Evolutionary conservation across 2,329 filamentous ascomycete species (phyloP), one percentile per base, ranked within the genome.

Genomic region (Colletotrichum costaricense): DNA sequence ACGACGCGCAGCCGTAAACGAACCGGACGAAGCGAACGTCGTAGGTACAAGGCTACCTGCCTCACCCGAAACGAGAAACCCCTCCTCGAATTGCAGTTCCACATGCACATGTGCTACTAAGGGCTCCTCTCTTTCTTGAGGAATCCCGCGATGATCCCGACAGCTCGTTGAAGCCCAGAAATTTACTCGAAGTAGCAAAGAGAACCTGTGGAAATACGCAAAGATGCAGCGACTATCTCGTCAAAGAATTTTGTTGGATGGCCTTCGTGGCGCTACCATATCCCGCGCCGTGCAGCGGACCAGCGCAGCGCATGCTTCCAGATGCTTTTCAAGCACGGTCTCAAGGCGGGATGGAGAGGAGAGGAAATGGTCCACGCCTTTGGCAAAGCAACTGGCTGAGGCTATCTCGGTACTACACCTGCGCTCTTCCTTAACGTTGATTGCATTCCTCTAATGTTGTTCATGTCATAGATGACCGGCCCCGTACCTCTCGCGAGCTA

Each of bases 401-500:
- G 95, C 95, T 58, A 98, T 98, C 76, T 93, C 92, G 76, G 95
- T 97, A 88, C 67, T 68, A 81, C 75, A 28, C 22, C 33, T 22
- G 12, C 16, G 8, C 26, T 12, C 26, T 26, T 26, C 14, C 14
- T 2, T 11, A 30, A 8, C 30, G 35, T 5, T 30, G 28, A 35
- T 42, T 49, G 9, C 22, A 5, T 14, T 42, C 14, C 6, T 35
- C 73, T 65, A 16, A 74, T 58, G n/a, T 28, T 26, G 33, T 16
- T 49, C 22, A 11, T 56, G 22, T 35, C 42, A 5, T 68, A 87
- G 85, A 84, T 93, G 54, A 98, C 97, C 12, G 97, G 97, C 0
- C 96, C 97, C 4, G 92, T 98, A 33, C 94, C 97, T 1, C 90
- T 99, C 74, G 95, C 97, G 5, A 93, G 95, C 65, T 99, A 95